Evolutionary conservation across 257 asterid species (phyloP).

Genomic region (Capsicum pubescens): DNA sequence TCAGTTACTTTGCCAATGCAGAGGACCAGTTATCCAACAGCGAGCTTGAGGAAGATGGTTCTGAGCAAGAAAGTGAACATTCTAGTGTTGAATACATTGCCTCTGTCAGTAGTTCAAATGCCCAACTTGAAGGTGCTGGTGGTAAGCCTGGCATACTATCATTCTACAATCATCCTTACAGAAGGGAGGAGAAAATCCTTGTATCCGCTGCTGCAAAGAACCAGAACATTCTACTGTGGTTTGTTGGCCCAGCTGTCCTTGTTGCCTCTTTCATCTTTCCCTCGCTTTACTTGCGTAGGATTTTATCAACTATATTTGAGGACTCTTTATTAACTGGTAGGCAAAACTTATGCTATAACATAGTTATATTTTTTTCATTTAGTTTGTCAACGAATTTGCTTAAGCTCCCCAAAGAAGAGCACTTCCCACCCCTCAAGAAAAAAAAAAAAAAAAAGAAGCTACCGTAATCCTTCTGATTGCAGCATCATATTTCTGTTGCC

Average conservation of each 20-base stretch:
- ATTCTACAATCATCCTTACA: constrained; percentile 55
- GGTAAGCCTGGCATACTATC: constrained; percentile 91
- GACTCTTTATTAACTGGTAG: constrained; percentile 83
- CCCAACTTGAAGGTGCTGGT: constrained; percentile 50
- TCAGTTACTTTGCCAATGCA: constrained; percentile 38
- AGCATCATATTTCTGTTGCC: too few relatives aligned
- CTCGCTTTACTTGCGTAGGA: constrained; percentile 59
- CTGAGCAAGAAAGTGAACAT: constrained; percentile 51
- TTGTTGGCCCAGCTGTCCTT: constrained; percentile 86
- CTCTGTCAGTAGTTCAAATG: constrained; percentile 39
- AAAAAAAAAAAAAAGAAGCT: too few relatives aligned
- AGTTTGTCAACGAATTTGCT: too few relatives aligned
- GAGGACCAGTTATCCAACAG: constrained; percentile 55
- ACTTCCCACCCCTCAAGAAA: too few relatives aligned
- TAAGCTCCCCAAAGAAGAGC: too few relatives aligned
- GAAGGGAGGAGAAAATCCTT: constrained; percentile 44
- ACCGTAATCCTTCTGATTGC: too few relatives aligned
- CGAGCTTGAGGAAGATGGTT: constrained; percentile 56
- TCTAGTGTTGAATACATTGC: constrained; percentile 51
- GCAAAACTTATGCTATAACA: too few relatives aligned
- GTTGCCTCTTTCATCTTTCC: constrained; percentile 92
- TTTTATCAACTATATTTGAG: constrained; percentile 80
- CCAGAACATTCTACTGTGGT: constrained; percentile 66
- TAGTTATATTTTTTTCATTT: too few relatives aligned
- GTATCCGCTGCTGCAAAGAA: constrained; percentile 47